A percentile compares a stretch with the other conserved stretches of the same genome.
Evolutionary conservation across 306 rosid species (phyloP).

Genomic region (Cicer chorassanicum): DNA sequence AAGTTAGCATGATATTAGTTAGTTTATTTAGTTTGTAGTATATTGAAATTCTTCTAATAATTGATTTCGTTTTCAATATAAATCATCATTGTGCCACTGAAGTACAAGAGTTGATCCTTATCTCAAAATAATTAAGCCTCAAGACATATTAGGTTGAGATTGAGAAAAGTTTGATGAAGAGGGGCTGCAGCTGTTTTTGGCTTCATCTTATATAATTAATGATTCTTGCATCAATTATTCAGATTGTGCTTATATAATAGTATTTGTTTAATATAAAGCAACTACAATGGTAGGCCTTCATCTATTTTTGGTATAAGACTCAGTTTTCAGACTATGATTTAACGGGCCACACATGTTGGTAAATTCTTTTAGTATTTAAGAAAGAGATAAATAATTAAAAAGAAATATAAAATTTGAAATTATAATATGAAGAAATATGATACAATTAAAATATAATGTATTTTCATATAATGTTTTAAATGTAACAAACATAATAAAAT

Average conservation of each 20-base stretch:
- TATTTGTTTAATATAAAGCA: not conserved
- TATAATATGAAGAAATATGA: too few species aligned
- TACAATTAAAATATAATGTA: too few species aligned
- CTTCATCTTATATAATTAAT: not conserved
- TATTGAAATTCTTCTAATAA: not conserved
- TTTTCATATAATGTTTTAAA: too few species aligned
- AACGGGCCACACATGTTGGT: too few species aligned
- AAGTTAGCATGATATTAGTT: not conserved
- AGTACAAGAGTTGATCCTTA: not conserved
- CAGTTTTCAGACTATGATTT: too few species aligned
- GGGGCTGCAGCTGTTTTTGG: not conserved
- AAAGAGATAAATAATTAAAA: too few species aligned
- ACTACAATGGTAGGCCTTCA: not conserved
- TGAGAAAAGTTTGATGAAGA: not conserved
- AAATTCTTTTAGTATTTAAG: too few species aligned
- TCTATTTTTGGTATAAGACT: not conserved
- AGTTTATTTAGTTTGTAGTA: too few species aligned
- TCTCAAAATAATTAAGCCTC: not conserved
- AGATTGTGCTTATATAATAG: not conserved
- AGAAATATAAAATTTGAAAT: too few species aligned
- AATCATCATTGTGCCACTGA: not conserved
- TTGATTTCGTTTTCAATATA: not conserved
- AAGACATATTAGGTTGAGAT: conserved; percentile 2
- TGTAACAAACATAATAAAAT: too few species aligned
- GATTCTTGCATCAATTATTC: not conserved